A percentile compares a stretch with the other conserved stretches of the same genome.
These are phyloP conservation scores for Teunomyces gatunensis DNA, from an alignment of 805 yeast genomes.

Conservation along the genomic window DNA sequence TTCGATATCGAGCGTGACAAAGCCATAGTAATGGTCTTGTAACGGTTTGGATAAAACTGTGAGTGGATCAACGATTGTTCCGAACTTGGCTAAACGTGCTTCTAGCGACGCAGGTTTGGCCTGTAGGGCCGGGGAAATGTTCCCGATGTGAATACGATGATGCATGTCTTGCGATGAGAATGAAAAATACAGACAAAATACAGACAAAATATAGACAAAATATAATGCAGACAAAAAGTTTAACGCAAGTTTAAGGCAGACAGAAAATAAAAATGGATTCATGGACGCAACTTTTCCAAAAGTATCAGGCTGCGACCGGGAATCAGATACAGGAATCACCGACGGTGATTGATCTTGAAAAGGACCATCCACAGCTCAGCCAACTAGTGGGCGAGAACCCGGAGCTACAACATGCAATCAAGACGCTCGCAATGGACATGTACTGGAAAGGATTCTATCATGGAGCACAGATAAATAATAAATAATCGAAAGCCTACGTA, in stretches of 20 bases:
- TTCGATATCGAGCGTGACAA: conserved; percentile 54
- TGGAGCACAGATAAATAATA: conserved; percentile 13
- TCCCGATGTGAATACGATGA: conserved; percentile 58
- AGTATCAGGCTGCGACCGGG: not conserved
- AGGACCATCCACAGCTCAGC: not conserved
- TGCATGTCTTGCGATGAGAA: conserved; percentile 8
- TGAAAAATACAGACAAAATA: not conserved
- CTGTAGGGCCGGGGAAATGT: conserved; percentile 54
- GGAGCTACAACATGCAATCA: conserved; percentile 17
- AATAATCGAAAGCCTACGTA: conserved; percentile 18
- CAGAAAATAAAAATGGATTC: not conserved
- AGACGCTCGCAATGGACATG: conserved; percentile 23
- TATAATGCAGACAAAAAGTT: no score
- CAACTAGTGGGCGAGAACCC: not conserved
- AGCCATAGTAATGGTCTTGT: conserved; percentile 60
- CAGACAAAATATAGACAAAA: not conserved
- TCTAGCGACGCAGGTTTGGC: conserved; percentile 46
- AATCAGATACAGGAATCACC: not conserved
- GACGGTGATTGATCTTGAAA: not conserved
- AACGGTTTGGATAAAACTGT: conserved; percentile 56
- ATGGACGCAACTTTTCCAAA: not conserved
- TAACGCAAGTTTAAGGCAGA: not conserved
- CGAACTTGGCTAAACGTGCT: conserved; percentile 61
- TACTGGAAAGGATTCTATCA: conserved; percentile 34
- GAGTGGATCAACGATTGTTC: conserved; percentile 46